Evolutionary conservation across 2,329 filamentous ascomycete species (phyloP).

Genomic region (Pezizomycotina sp.): DNA sequence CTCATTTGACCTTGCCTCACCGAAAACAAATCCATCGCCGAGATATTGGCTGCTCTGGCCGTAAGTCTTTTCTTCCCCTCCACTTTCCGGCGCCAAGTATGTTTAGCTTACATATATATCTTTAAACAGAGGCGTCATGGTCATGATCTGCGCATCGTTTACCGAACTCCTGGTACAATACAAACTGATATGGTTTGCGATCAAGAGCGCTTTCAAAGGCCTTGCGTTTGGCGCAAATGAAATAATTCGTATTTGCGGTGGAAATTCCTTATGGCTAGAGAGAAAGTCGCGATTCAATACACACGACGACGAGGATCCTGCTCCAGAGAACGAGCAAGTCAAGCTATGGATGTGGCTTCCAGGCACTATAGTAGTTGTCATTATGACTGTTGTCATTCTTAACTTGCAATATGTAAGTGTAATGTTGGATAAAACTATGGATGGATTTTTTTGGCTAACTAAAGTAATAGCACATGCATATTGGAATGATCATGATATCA

Average conservation of each 20-base stretch:
- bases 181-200: constrained; percentile 32
- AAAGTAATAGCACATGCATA: no score
- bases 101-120: no score
- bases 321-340: constrained; percentile 35
- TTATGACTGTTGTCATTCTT: constrained; percentile 35
- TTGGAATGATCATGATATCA: constrained; percentile 33
- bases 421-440: no score
- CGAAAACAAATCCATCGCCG: constrained; percentile 33
- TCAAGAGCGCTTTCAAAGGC: constrained; percentile 35
- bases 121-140: constrained; percentile 33
- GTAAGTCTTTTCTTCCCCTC: constrained; percentile 35
- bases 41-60: constrained; percentile 40
- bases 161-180: constrained; percentile 32
- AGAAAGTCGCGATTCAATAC: constrained; percentile 27
- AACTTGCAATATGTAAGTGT: no score
- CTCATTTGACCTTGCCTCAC: constrained; percentile 30
- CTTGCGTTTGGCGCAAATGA: constrained; percentile 32
- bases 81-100: constrained; percentile 35
- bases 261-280: constrained; percentile 32
- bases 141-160: constrained; percentile 36
- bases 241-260: constrained; percentile 30
- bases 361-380: constrained; percentile 35
- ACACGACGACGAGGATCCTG: constrained; percentile 38
- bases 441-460: no score
- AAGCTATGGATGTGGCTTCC: constrained; percentile 40